Base-by-base conservation (phyloP, 257 asterid genomes). In the Gentiana macrophylla region DNA sequence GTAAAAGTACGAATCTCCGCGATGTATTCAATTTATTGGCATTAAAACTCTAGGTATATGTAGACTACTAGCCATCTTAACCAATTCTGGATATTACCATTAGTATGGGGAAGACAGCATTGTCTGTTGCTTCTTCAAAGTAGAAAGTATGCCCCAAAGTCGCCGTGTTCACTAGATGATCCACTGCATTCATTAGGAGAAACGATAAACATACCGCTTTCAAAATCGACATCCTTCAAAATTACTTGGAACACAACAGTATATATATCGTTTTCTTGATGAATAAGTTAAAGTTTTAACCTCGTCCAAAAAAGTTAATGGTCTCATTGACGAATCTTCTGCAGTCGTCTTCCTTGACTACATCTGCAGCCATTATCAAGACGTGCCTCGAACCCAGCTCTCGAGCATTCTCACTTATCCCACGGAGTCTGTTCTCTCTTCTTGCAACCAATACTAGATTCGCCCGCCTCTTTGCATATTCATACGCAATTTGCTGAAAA, bases 271-370 rank as follows among this genome's bases (percentile, higher is more conserved):
- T 24, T 24, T 24, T 24, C 24, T 24, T 24, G 24, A 24, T 24
- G 24, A 3, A 41, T 3, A 4, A 41, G 46, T 41, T 24, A 0
- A 10, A 41, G 46, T 41, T 41, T 63, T 68, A 75, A 86, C 96
- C 70, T 1, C 84, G 81, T 1, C 96, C 96, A 12, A 64, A 84
- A 50, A 60, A 50, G 71, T 74, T 77, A 37, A 90, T 64, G 0
- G 95, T 79, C 67, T 90, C 89, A 0, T 68, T 76, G 72, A 90
- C 76, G 43, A 90, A 90, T 74, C 94, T 80, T 48, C 83, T 71
- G 45, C 98, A 86, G 12, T 90, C 96, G 3, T 85, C 95, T 76
- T 90, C 96, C 77, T 86, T 90, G 63, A 90, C 96, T 50, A 90
- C 98, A 68, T 90, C 98, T 32, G 96, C 98, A 55, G 98, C 98